Base-by-base conservation (phyloP, 805 yeast species). In the Kodamaea lidongshanica region DNA sequence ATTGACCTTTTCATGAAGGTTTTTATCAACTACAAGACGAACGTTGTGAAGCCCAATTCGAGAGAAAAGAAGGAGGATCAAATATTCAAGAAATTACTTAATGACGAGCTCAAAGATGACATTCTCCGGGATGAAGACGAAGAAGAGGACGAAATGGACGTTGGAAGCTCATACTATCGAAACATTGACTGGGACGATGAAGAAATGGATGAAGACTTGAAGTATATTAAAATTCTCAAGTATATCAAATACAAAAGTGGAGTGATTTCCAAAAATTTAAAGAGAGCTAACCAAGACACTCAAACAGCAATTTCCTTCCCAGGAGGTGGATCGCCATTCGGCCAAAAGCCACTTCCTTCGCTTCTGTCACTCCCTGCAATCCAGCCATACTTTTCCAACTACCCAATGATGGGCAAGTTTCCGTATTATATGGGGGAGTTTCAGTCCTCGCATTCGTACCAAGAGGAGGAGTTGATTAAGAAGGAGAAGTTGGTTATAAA, bases 161-260 rank as follows among this genome's bases (percentile, higher is more conserved):
- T 48, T 19, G 58, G 50, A 7, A 58, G 48, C 11, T 50, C 46
- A 11, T 47, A 45, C 10, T 37, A 48, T 10, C 40, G 39, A 12
- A 58, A 48, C n/a, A 61, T 63, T 5, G 70, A 64, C 41, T 64
- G 70, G 70, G 70, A 65, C 35, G 69, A 65, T 34, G 70, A 64
- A 38, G 62, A 61, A 13, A 52, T 64, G 67, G 68, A 63, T 38
- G 70, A 65, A 40, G 70, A 64, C 39, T 54, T 63, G 46, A 65
- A 65, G 37, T 64, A 59, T 33, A 46, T 64, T 35, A 62, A 61
- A 30, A 57, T 61, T 5, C 48, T 64, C 39, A 64, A 64, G 40
- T 62, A 56, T 42, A 47, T 65, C 34, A 55, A 61, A 45, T 63
- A 65, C 42, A 65, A 61, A 36, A 50, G 45, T 38, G 27, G 41